These are phyloP conservation scores for Platanthera zijinensis DNA, from an alignment of 106 monocot species.

Conservation along the genomic window DNA sequence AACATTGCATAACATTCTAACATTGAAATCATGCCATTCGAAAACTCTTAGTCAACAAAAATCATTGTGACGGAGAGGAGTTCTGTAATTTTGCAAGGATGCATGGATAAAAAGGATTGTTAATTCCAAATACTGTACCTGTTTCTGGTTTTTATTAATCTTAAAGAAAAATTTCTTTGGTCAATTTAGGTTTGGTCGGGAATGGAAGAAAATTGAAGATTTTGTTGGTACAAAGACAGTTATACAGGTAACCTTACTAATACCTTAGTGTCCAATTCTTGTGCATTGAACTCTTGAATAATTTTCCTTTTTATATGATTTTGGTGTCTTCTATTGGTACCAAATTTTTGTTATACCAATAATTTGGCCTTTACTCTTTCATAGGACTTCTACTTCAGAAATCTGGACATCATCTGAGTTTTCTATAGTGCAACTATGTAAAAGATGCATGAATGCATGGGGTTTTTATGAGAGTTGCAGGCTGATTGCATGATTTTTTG, in stretches of 20 bases:
- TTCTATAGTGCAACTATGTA: background rate
- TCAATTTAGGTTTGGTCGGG: constrained; percentile 30
- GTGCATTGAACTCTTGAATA: background rate
- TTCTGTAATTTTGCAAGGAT: background rate
- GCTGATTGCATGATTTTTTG: background rate
- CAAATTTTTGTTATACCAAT: background rate
- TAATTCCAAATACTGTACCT: background rate
- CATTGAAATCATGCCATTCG: background rate
- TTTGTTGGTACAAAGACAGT: constrained; percentile 44
- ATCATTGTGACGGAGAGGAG: background rate
- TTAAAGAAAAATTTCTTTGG: constrained; percentile 5
- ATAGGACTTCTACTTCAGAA: background rate
- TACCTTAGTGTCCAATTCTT: background rate
- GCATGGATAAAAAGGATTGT: background rate
- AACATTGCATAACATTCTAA: no score
- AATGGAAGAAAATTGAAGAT: constrained; percentile 48
- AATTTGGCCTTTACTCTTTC: background rate
- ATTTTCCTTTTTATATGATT: background rate
- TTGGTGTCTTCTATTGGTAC: background rate
- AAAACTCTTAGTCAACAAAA: background rate
- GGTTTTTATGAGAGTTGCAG: background rate
- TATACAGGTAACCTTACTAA: constrained; percentile 26
- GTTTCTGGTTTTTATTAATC: background rate
- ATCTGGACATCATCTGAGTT: background rate
- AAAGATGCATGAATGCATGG: background rate